A percentile compares a stretch with the other conserved stretches of the same genome.
Conservation (phyloP, 2,329 filamentous ascomycete genomes). For the Zarea fungicola region DNA sequence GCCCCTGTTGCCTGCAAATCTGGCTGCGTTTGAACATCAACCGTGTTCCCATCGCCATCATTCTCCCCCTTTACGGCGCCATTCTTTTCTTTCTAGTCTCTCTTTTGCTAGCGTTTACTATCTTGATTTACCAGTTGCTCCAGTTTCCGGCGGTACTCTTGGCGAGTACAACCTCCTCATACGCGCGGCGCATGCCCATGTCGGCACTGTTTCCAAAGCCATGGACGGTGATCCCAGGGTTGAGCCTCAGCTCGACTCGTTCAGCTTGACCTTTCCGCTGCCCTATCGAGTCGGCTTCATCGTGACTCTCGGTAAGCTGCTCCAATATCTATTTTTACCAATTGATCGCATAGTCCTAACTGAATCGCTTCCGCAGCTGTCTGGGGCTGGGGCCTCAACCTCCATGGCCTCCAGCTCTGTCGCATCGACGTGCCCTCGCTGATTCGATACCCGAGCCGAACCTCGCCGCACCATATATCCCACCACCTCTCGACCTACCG, state of each 20-base stretch:
- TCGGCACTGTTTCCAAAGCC: constrained; percentile 16
- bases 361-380: constrained; percentile 54
- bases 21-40: constrained; percentile 2
- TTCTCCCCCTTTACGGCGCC: not conserved
- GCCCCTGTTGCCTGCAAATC: constrained; percentile 1
- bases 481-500: constrained; percentile 84
- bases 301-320: constrained; percentile 66
- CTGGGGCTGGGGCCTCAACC: constrained; percentile 92
- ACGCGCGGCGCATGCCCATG: constrained; percentile 1
- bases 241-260: constrained; percentile 70
- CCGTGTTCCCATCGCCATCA: not conserved
- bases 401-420: constrained; percentile 74
- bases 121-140: not conserved
- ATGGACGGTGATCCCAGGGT: constrained; percentile 74
- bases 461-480: constrained; percentile 62
- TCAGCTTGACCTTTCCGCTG: constrained; percentile 80
- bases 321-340: not conserved
- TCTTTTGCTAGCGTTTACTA: not conserved
- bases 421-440: constrained; percentile 85
- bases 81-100: not conserved
- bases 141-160: not conserved
- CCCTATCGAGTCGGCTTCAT: constrained; percentile 87
- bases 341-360: not conserved
- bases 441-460: constrained; percentile 77
- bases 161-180: not conserved